phyloP scores from a whole-genome alignment of 768 basidiomycete genomes.

The Hydnum rufescens region DNA sequence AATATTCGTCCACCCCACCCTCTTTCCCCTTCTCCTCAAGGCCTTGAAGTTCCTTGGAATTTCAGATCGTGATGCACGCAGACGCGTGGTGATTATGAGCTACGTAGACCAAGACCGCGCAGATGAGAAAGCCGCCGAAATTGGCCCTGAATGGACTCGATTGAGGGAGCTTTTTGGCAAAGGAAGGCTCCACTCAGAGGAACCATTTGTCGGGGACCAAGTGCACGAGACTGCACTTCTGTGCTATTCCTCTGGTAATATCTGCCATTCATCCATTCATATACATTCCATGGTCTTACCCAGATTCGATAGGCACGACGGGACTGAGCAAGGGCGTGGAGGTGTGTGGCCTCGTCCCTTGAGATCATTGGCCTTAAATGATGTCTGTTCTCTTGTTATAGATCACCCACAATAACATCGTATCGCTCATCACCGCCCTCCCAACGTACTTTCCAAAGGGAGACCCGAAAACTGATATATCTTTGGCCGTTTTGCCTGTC shows the following conservation, averaged over 20 bases:
- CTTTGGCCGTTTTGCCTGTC: slow-evolving; percentile 47
- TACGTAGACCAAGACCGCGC: slow-evolving; percentile 7
- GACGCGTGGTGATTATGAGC: slow-evolving; percentile 36
- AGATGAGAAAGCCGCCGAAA: neutral
- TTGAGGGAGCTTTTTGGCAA: slow-evolving; percentile 32
- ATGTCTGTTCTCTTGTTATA: slow-evolving; percentile 1
- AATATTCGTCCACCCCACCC: slow-evolving; percentile 43
- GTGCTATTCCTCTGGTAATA: slow-evolving; percentile 49
- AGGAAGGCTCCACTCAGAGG: slow-evolving; percentile 33
- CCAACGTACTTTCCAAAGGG: slow-evolving; percentile 25
- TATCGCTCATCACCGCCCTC: slow-evolving; percentile 34
- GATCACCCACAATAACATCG: slow-evolving; percentile 35
- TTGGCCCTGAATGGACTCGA: slow-evolving; percentile 10
- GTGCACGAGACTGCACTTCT: slow-evolving; percentile 43
- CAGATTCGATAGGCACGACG: too few species aligned
- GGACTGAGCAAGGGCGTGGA: slow-evolving; percentile 54
- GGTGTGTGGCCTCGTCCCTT: slow-evolving; percentile 12
- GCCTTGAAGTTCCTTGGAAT: slow-evolving; percentile 36
- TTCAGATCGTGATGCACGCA: slow-evolving; percentile 26
- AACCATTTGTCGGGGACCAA: slow-evolving; percentile 31
- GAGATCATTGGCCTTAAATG: neutral
- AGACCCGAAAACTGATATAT: slow-evolving; percentile 24
- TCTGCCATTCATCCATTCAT: too few species aligned
- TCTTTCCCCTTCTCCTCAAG: slow-evolving; percentile 32
- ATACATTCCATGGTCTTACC: too few species aligned